Base-by-base conservation (phyloP, 2,329 filamentous ascomycete species). In the Tricladium varicosporioides region DNA sequence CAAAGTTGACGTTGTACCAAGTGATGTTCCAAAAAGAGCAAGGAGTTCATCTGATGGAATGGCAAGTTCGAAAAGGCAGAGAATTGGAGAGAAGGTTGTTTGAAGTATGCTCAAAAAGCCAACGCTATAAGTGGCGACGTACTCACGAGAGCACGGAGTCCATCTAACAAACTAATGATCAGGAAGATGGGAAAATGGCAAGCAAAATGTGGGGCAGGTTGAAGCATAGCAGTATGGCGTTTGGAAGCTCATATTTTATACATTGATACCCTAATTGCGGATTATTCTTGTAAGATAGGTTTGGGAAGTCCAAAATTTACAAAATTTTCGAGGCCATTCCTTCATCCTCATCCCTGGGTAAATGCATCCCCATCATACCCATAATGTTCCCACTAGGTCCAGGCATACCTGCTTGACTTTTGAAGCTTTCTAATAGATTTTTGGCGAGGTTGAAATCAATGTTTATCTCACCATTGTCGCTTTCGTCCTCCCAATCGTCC, bases 361-460 rank as follows among this genome's bases (percentile, higher is more conserved):
- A 77, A 43, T 83, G 80, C 63, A 97, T 78, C 0, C 92, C 92
- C 87, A 97, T 88, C 75, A 95, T 82, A 5, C 86, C 87, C 67
- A 99, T 80, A 59, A 99, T 76, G 70, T 97, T 97, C 0, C 92
- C 86, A 1, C 89, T 89, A 0, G 94, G 94, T 0, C 94, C 94
- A 32, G 91, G 80, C 77, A 88, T 83, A 11, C 94, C 94, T 15
- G 80, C 91, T 71, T 97, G 93, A 14, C 89, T 87, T 69, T 96
- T 95, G 74, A 99, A 92, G 66, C 91, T 93, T 71, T 97, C 91
- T 1, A 99, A 78, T 54, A 99, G 78, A 67, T 97, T 97, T 71
- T 89, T 91, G 15, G 90, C 92, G 19, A 99, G 78, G 60, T 94
- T 93, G 64, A 92, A 89, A 69, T 97, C 90, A 27, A 94, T 84